Percentiles rank a stretch among this genome's conserved stretches.
Evolutionary conservation across 140 eudicot genomes (phyloP).

Genomic region (Anethum foeniculum): DNA sequence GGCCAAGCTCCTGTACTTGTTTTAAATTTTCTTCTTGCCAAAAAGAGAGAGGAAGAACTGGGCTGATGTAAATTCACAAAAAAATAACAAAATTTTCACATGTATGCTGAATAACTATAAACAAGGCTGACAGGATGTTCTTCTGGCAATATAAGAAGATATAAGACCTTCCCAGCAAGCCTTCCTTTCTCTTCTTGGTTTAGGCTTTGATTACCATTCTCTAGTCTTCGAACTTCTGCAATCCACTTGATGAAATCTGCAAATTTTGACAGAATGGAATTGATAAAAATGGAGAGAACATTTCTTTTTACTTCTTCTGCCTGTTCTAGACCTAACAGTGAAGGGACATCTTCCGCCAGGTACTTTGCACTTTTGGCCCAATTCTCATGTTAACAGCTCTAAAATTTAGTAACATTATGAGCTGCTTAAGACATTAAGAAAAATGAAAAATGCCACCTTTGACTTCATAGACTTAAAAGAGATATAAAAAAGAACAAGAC

Average conservation of each 20-base stretch:
- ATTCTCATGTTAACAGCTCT: slow-evolving; percentile 85
- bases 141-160: too few species aligned
- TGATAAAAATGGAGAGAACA: slow-evolving; percentile 53
- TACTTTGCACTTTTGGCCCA: slow-evolving; percentile 70
- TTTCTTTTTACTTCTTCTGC: slow-evolving; percentile 40
- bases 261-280: slow-evolving; percentile 55
- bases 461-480: too few species aligned
- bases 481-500: too few species aligned
- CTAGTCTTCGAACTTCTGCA: slow-evolving; percentile 79
- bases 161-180: slow-evolving; percentile 54
- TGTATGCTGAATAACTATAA: not conserved
- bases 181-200: slow-evolving; percentile 70
- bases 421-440: too few species aligned
- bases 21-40: slow-evolving; percentile 76
- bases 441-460: too few species aligned
- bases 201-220: slow-evolving; percentile 44
- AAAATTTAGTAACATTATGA: slow-evolving; percentile 6
- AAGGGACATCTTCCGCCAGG: slow-evolving; percentile 63
- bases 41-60: not conserved
- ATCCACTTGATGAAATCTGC: slow-evolving; percentile 82
- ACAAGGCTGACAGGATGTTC: too few species aligned
- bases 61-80: not conserved
- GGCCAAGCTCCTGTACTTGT: slow-evolving; percentile 67
- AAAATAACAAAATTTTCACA: not conserved
- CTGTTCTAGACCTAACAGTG: slow-evolving; percentile 38